Evolutionary conservation across 345 rosid species (phyloP), one percentile per base, ranked within the genome.

Genomic region (Eucalyptus erythrocorys): DNA sequence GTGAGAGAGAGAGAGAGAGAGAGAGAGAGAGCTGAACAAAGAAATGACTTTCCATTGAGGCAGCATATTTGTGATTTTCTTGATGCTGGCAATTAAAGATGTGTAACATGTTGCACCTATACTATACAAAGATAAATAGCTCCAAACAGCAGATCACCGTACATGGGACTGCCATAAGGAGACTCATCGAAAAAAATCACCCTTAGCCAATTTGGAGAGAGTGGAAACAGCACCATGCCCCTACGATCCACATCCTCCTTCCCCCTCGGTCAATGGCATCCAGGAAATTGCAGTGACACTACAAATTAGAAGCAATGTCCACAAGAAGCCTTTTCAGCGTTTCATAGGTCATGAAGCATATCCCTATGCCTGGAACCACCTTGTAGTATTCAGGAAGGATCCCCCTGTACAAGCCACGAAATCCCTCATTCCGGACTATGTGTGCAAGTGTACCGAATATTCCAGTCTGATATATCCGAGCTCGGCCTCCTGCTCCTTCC

Each of bases 321-420:
- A 90, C 93, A 32, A 95, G 91, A 90, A 96, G 92, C 91, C 90
- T 92, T 95, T 95, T 96, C 90, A 97, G 91, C 42, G 95, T 92
- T 93, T 97, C 99, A 19, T 97, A 96, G 17, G 99, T 96, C 99
- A 96, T 97, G 93, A 97, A 97, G 91, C 98, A 95, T 30, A 96
- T 97, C 26, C 99, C 99, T 9, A 97, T 98, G 81, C 98, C 95
- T 9, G 99, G 99, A 86, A 97, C 98, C 89, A 96, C 99, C 94
- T 96, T 96, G 92, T 94, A 96, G 92, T 96, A 97, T 89, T 97
- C 99, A 4, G 99, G 99, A 85, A 96, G 94, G 85, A 97, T 96
- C 40, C 99, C 99, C 92, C 99, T 92, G 88, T 97, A 97, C 89
- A 96, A 88, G 48, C 99, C 99, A 82, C 89, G 92, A 16, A 94